Evolutionary conservation across 129 eudicot species (phyloP), one percentile per base, ranked within the genome.

Genomic region (Flaveria ramosissima): DNA sequence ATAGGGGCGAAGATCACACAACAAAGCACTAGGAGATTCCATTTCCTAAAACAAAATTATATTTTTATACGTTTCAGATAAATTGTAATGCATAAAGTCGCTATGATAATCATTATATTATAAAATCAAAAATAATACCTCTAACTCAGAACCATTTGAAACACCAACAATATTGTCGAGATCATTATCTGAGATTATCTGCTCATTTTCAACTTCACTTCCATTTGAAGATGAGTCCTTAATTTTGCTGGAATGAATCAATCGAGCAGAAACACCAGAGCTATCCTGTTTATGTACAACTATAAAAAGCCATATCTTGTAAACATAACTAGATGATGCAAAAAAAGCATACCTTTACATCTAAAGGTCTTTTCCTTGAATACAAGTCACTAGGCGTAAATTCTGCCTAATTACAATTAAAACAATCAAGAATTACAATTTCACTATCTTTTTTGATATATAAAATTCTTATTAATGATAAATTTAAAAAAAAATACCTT

Each of bases 101-200:
- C 42, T 53, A n/a, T 47, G 7, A 61, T 23, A 7, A 15, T 17
- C 20, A 45, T 17, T 2, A 32, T 60, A 55, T 19, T 47, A 48
- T 6, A 71, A 0, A 13, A 9, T 67, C 14, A 10, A 53, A 74
- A 77, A 16, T 68, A 46, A 45, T 86, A 94, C 98, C 97, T 91
- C 96, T 72, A 94, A 75, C 81, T 86, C 88, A 52, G 99, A 83
- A 74, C 84, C 85, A 88, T 94, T 87, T n/a, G 86, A 86, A 48
- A 87, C 92, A 72, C 99, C 99, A 56, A 94, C 99, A 69, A 94
- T 86, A 57, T 71, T 83, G 83, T 94, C 97, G 74, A 94, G 89
- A 63, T 94, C 97, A 53, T 86, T 87, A 57, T 91, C 97, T 72
- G 97, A 91, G 65, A 94, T 87, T 17, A 85, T 26, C 77, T 89